These are phyloP conservation scores for Metschnikowia rubicola DNA, from an alignment of 805 yeast genomes.

Conservation along the genomic window DNA sequence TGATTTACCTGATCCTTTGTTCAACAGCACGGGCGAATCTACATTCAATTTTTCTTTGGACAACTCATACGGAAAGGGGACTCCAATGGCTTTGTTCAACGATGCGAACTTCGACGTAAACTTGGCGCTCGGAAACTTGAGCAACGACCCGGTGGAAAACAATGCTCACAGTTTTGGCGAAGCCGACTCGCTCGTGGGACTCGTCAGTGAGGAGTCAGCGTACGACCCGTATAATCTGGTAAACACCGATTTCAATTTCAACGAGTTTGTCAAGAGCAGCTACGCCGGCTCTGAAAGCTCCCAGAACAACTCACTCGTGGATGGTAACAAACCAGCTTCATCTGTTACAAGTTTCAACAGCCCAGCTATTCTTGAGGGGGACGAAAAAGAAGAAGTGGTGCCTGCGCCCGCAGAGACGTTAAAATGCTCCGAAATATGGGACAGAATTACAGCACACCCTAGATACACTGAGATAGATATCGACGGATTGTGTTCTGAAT, in stretches of 20 bases:
- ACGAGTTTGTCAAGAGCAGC: slow-evolving; percentile 35
- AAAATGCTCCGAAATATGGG: slow-evolving; percentile 94
- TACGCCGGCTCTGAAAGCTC: slow-evolving; percentile 25
- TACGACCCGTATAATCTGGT: slow-evolving; percentile 47
- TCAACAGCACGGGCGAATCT: slow-evolving; percentile 7
- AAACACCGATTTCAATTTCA: slow-evolving; percentile 34
- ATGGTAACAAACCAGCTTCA: slow-evolving; percentile 12
- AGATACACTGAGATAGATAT: slow-evolving; percentile 89
- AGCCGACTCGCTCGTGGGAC: slow-evolving; percentile 37
- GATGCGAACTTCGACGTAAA: slow-evolving; percentile 52
- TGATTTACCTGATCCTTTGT: slow-evolving; percentile 19
- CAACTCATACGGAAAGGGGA: slow-evolving; percentile 19
- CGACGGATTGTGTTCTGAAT: slow-evolving; percentile 86
- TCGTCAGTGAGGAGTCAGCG: slow-evolving; percentile 54
- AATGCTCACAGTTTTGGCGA: slow-evolving; percentile 17
- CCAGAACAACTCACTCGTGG: slow-evolving; percentile 13
- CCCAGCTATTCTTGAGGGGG: slow-evolving; percentile 17
- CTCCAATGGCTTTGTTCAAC: slow-evolving; percentile 46
- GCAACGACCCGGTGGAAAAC: slow-evolving; percentile 12
- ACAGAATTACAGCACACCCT: slow-evolving; percentile 90
- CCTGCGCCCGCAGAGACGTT: slow-evolving; percentile 63
- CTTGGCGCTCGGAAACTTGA: slow-evolving; percentile 42
- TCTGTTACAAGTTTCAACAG: slow-evolving; percentile 18
- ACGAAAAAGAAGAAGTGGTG: slow-evolving; percentile 40
- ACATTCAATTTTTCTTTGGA: slow-evolving; percentile 9